Percentiles rank a stretch among this genome's conserved stretches.
Evolutionary conservation across 192 early-diverging fungal genomes (phyloP).

Genomic region (Blastocladiella britannica): DNA sequence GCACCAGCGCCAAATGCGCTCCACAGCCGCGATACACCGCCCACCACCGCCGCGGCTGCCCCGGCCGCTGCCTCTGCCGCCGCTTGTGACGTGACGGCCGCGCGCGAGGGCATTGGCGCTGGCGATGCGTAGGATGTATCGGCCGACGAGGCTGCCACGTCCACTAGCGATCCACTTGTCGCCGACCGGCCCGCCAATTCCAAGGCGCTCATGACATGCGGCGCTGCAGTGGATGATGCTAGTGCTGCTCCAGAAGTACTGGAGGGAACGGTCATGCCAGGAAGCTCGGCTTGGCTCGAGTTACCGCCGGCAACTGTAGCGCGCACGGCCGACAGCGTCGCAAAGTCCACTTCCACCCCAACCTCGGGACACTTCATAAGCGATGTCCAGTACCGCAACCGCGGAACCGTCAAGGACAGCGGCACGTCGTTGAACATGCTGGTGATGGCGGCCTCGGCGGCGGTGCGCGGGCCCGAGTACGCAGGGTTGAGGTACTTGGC

Average conservation of each 20-base stretch:
- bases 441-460: neutral
- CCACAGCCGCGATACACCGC: neutral
- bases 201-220: neutral
- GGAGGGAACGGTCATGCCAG: too few species aligned
- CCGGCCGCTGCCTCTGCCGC: too few species aligned
- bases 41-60: neutral
- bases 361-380: neutral
- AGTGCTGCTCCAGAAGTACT: neutral
- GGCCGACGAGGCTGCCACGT: neutral
- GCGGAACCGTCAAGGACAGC: neutral
- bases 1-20: neutral
- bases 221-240: neutral
- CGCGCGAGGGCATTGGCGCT: neutral
- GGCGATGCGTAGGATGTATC: too few species aligned
- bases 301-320: neutral
- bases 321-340: neutral
- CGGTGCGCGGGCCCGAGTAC: slow-evolving; percentile 12
- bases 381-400: neutral
- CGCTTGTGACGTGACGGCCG: too few species aligned
- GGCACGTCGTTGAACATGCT: too few species aligned
- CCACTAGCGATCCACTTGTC: neutral
- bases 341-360: neutral
- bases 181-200: neutral
- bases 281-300: neutral
- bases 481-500: slow-evolving; percentile 32